A percentile compares a stretch with the other conserved stretches of the same genome.
These are phyloP conservation scores for Closterium sp. DNA, from an alignment of 139 green algal species.

Conservation along the genomic window DNA sequence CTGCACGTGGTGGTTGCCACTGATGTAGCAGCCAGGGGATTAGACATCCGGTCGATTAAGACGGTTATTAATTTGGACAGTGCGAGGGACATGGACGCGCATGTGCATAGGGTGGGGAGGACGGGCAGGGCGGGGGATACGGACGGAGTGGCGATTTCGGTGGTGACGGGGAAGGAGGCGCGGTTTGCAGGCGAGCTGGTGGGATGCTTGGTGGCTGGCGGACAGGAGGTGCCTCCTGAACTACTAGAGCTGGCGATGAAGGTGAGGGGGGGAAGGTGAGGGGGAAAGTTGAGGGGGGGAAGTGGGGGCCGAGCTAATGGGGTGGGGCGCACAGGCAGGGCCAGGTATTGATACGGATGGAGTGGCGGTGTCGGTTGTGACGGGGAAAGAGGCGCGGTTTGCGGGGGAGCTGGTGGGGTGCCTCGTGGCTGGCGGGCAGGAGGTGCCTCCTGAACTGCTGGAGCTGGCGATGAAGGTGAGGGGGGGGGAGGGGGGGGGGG, in stretches of 20 bases:
- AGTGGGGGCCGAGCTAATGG: conserved; percentile 77
- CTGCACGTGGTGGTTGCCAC: conserved; percentile 74
- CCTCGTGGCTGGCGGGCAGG: conserved; percentile 71
- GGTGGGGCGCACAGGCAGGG: conserved; percentile 66
- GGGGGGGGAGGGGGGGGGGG: too few species aligned
- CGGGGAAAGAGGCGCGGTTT: conserved; percentile 60
- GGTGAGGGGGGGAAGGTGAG: conserved; percentile 52
- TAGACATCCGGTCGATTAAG: conserved; percentile 82
- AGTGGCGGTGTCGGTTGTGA: conserved; percentile 78
- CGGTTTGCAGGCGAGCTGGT: conserved; percentile 75
- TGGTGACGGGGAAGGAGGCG: conserved; percentile 67
- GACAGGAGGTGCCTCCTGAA: conserved; percentile 71
- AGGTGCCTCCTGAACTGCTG: conserved; percentile 60
- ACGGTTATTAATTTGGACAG: conserved; percentile 86
- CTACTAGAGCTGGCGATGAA: conserved; percentile 51
- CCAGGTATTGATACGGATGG: conserved; percentile 84
- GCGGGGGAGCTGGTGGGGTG: conserved; percentile 71
- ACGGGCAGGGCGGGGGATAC: conserved; percentile 92
- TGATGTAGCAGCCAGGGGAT: conserved; percentile 74
- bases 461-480: conserved; percentile 47
- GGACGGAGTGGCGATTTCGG: conserved; percentile 80
- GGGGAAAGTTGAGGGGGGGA: conserved; percentile 86
- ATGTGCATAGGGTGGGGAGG: conserved; percentile 90
- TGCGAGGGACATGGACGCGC: conserved; percentile 76
- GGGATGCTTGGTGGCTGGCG: conserved; percentile 64